Percentiles rank a stretch among this genome's conserved stretches.
Conservation (phyloP, 495 filamentous ascomycete genomes). For the Aeminium ludgeri region DNA sequence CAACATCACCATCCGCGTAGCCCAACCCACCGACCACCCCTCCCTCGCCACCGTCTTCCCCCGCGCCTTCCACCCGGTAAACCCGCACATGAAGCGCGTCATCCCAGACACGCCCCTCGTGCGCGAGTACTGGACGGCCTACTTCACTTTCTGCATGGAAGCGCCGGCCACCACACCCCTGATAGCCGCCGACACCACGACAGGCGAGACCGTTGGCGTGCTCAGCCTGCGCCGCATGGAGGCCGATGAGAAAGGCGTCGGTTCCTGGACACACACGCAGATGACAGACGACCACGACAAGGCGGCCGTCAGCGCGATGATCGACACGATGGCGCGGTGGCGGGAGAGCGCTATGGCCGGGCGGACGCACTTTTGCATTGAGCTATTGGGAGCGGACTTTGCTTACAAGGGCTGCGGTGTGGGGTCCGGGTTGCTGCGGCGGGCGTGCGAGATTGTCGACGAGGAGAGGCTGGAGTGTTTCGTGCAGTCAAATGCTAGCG, state of each 20-base stretch:
- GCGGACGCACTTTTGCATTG: slow-evolving; percentile 1
- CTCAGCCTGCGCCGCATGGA: slow-evolving; percentile 6
- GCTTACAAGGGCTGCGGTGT: slow-evolving; percentile 3
- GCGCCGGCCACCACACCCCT: neutral
- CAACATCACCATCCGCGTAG: neutral
- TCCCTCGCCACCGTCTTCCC: slow-evolving; percentile 7
- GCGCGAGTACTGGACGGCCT: slow-evolving; percentile 1
- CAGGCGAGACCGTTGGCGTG: neutral
- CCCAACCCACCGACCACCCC: neutral
- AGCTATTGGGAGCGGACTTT: slow-evolving; percentile 7
- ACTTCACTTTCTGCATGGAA: slow-evolving; percentile 1
- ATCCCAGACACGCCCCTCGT: slow-evolving; percentile 6
- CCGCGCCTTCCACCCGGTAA: slow-evolving; percentile 7
- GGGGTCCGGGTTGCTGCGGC: neutral
- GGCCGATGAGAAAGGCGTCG: neutral
- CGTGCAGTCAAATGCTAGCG: slow-evolving; percentile 7
- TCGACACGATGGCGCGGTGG: slow-evolving; percentile 1
- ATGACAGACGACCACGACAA: slow-evolving; percentile 6
- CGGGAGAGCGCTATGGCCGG: slow-evolving; percentile 3
- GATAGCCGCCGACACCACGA: neutral
- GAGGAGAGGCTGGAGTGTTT: neutral
- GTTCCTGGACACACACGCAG: neutral
- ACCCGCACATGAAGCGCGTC: slow-evolving; percentile 4
- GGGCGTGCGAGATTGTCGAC: slow-evolving; percentile 8
- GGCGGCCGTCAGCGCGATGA: slow-evolving; percentile 4